Evolutionary conservation across 768 basidiomycete genomes (phyloP).

Genomic region (Suillus plorans): DNA sequence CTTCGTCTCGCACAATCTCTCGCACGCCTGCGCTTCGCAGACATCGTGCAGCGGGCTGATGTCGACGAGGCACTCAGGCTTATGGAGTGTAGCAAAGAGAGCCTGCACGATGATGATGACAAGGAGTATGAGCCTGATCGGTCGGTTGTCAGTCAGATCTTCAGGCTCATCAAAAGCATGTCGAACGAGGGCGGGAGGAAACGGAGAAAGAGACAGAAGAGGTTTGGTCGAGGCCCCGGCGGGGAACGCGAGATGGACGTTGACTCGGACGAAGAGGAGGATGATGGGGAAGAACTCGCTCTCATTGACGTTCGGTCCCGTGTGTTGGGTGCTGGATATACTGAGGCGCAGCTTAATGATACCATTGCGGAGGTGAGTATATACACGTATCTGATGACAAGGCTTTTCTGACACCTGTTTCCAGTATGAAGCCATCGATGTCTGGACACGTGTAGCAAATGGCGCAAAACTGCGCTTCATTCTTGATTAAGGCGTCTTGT

Average conservation of each 20-base stretch:
- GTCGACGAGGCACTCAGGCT: constrained; percentile 96
- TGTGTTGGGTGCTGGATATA: constrained; percentile 84
- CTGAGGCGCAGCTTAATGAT: constrained; percentile 86
- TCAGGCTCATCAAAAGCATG: constrained; percentile 90
- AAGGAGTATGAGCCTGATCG: constrained; percentile 70
- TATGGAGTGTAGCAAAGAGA: constrained; percentile 97
- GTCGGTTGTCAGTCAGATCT: constrained; percentile 82
- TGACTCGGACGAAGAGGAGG: constrained; percentile 67
- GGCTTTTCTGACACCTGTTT: constrained; percentile 14
- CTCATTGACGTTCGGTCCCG: constrained; percentile 88
- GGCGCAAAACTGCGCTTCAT: constrained; percentile 79
- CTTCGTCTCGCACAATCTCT: constrained; percentile 94
- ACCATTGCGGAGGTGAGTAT: constrained; percentile 73
- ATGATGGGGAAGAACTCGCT: constrained; percentile 67
- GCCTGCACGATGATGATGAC: constrained; percentile 78
- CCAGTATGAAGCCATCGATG: constrained; percentile 86
- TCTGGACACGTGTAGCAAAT: constrained; percentile 82
- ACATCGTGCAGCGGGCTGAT: constrained; percentile 78
- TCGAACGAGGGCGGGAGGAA: constrained; percentile 42
- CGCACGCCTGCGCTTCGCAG: constrained; percentile 85
- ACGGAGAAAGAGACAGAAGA: constrained; percentile 44
- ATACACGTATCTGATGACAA: not conserved
- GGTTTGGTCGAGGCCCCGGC: constrained; percentile 67
- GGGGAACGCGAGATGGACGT: constrained; percentile 69
- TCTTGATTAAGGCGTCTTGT: constrained; percentile 18